Conservation (phyloP, 202 grass and related monocot genomes). For the Brachypodium distachyon region DNA sequence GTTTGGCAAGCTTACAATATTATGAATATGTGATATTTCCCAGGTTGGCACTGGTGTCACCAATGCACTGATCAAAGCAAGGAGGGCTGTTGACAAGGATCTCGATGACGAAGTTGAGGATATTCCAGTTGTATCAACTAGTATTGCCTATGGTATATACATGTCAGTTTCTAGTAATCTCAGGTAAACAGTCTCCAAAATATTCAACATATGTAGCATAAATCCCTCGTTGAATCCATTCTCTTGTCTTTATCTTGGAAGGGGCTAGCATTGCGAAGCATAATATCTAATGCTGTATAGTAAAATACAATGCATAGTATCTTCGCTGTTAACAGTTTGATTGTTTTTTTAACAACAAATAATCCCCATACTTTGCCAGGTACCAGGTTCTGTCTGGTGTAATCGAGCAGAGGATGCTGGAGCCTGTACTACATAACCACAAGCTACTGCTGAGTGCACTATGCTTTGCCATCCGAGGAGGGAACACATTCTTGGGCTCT, state of each 20-base stretch:
- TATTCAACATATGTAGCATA: background rate
- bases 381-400: slow-evolving; percentile 85
- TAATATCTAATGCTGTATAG: background rate
- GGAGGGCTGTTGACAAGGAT: slow-evolving; percentile 52
- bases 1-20: background rate
- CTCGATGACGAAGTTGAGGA: slow-evolving; percentile 37
- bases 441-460: slow-evolving; percentile 64
- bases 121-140: slow-evolving; percentile 57
- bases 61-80: slow-evolving; percentile 55
- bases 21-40: slow-evolving; percentile 2
- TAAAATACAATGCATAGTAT: background rate
- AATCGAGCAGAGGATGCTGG: slow-evolving; percentile 88
- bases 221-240: background rate
- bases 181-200: slow-evolving; percentile 34
- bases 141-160: slow-evolving; percentile 73
- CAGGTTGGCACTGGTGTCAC: slow-evolving; percentile 71
- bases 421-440: slow-evolving; percentile 77
- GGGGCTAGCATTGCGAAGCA: background rate
- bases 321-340: background rate
- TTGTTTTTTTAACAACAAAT: background rate
- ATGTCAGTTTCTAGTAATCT: slow-evolving; percentile 88
- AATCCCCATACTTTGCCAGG: slow-evolving; percentile 21
- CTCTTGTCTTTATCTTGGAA: background rate
- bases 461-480: slow-evolving; percentile 64
- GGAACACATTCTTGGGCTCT: slow-evolving; percentile 92